phyloP scores from a whole-genome alignment of 2,329 filamentous ascomycete genomes.

The Colletotrichum costaricense region DNA sequence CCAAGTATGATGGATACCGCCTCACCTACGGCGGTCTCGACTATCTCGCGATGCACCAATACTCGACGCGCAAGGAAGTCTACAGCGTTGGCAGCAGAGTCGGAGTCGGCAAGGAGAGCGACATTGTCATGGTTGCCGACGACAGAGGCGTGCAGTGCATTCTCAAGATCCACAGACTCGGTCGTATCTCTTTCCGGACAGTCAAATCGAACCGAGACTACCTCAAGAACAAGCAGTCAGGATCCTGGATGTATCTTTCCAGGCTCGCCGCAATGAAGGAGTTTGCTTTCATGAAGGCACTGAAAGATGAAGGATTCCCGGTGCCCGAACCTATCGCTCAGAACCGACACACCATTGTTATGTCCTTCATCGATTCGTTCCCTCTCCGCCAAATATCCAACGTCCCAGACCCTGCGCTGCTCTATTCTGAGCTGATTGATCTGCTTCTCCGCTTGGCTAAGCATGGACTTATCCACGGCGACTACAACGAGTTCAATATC shows the following conservation, averaged over 20 bases:
- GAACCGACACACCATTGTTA: constrained; percentile 95
- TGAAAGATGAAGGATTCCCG: constrained; percentile 85
- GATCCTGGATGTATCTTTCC: constrained; percentile 98
- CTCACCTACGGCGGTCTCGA: constrained; percentile 97
- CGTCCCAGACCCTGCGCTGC: constrained; percentile 83
- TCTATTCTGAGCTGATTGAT: constrained; percentile 92
- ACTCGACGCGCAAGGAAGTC: constrained; percentile 81
- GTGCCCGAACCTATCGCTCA: constrained; percentile 90
- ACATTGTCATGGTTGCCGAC: constrained; percentile 94
- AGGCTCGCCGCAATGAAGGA: constrained; percentile 93
- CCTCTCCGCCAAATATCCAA: constrained; percentile 88
- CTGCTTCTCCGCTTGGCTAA: constrained; percentile 86
- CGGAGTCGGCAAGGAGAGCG: constrained; percentile 96
- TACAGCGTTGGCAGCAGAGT: constrained; percentile 96
- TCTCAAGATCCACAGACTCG: constrained; percentile 95
- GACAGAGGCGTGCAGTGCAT: constrained; percentile 81
- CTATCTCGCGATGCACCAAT: constrained; percentile 94
- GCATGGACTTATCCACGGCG: constrained; percentile 93
- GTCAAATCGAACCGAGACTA: constrained; percentile 98
- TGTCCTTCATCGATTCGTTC: constrained; percentile 93
- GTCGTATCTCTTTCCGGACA: constrained; percentile 95
- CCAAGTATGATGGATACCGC: constrained; percentile 96
- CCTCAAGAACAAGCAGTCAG: constrained; percentile 80
- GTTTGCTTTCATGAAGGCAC: constrained; percentile 91
- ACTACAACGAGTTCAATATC: constrained; percentile 99